Percentiles rank a stretch among this genome's conserved stretches.
These are phyloP conservation scores for Breviolum minutum DNA, from an alignment of 73 alveolate species.

Conservation along the genomic window DNA sequence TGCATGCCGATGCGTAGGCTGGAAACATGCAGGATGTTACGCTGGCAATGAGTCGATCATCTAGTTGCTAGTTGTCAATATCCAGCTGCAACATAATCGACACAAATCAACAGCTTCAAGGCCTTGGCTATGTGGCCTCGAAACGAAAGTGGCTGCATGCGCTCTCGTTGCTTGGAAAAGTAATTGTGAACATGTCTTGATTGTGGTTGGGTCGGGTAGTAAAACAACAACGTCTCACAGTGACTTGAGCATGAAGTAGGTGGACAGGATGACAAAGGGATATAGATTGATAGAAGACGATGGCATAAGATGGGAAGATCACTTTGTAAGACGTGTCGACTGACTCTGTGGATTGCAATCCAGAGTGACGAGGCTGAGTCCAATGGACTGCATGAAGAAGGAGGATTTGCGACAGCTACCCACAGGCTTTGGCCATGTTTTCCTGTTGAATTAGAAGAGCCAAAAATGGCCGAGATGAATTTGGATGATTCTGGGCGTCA, in stretches of 20 bases:
- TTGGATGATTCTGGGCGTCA: neutral
- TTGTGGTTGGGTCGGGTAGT: no score
- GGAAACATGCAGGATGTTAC: neutral
- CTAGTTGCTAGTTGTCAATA: no score
- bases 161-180: constrained; percentile 21
- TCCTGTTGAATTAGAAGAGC: no score
- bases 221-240: neutral
- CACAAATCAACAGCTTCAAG: neutral
- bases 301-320: no score
- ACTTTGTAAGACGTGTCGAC: neutral
- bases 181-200: neutral
- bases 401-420: constrained; percentile 70
- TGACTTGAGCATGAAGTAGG: neutral
- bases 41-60: no score
- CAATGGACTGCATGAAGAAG: constrained; percentile 87
- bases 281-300: no score
- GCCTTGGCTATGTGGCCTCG: constrained; percentile 70
- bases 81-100: no score
- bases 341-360: neutral
- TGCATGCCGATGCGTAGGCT: constrained; percentile 79
- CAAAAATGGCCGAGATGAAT: no score
- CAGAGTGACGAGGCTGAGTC: constrained; percentile 77
- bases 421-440: constrained; percentile 24
- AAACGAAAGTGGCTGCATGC: constrained; percentile 94
- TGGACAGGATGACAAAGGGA: neutral